phyloP scores from a whole-genome alignment of 2,329 filamentous ascomycete species.

The Blastomyces percursus region DNA sequence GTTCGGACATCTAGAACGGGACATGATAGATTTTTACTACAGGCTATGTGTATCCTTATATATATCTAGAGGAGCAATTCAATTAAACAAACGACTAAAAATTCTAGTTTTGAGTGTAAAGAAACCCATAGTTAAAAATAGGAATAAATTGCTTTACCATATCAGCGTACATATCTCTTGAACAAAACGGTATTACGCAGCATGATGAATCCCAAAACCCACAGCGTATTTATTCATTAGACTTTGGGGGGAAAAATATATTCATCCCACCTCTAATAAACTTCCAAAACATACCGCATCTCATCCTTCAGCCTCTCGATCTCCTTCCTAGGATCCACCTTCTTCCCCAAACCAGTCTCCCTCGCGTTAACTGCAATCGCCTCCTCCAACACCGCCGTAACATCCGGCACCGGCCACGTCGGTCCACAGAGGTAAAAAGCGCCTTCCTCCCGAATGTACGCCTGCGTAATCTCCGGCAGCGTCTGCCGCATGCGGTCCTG shows the following conservation, averaged over 20 bases:
- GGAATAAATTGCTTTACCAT: background rate
- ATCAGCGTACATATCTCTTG: background rate
- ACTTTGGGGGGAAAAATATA: too few species aligned
- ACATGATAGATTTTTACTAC: background rate
- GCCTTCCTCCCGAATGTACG: slow-evolving; percentile 78
- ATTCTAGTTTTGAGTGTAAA: background rate
- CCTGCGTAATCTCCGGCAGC: slow-evolving; percentile 66
- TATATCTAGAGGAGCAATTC: background rate
- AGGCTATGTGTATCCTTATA: background rate
- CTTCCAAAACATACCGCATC: slow-evolving; percentile 86
- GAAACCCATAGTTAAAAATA: background rate
- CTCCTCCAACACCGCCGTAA: slow-evolving; percentile 87
- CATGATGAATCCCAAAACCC: background rate
- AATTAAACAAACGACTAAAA: background rate
- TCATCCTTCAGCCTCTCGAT: slow-evolving; percentile 97
- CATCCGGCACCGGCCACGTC: slow-evolving; percentile 96
- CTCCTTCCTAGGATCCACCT: slow-evolving; percentile 76
- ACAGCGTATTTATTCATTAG: background rate
- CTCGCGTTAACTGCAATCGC: slow-evolving; percentile 64
- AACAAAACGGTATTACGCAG: background rate
- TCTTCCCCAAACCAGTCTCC: slow-evolving; percentile 48
- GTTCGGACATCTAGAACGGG: background rate
- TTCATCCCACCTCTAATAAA: slow-evolving; percentile 63
- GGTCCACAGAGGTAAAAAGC: slow-evolving; percentile 96
- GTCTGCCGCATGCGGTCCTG: slow-evolving; percentile 95